These are phyloP conservation scores for Metroxylon sagu DNA, from an alignment of 176 grass and related monocot species.

Conservation along the genomic window DNA sequence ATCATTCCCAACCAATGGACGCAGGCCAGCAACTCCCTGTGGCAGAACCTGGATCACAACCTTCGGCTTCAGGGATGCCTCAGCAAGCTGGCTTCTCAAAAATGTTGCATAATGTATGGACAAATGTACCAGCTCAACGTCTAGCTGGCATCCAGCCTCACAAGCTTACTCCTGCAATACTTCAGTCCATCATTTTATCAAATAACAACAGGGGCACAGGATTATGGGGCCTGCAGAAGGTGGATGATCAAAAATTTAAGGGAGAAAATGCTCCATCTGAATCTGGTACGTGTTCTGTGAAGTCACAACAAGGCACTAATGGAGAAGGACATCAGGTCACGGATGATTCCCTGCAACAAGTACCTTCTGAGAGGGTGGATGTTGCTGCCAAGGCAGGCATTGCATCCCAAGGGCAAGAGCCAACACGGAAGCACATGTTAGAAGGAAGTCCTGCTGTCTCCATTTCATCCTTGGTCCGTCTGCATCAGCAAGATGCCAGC, in stretches of 20 bases:
- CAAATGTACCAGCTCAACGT: slow-evolving; percentile 22
- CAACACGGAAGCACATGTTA: slow-evolving; percentile 31
- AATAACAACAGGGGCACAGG: slow-evolving; percentile 1
- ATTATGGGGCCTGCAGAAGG: slow-evolving; percentile 16
- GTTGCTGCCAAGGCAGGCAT: slow-evolving; percentile 22
- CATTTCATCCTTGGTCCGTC: slow-evolving; percentile 44
- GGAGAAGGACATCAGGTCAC: slow-evolving; percentile 23
- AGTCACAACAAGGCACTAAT: neutral
- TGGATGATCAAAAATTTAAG: slow-evolving; percentile 6
- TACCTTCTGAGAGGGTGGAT: slow-evolving; percentile 25
- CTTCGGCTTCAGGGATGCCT: slow-evolving; percentile 5
- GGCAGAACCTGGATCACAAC: slow-evolving; percentile 4
- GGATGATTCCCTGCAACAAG: neutral
- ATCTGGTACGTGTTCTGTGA: slow-evolving; percentile 4
- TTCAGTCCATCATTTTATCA: slow-evolving; percentile 11
- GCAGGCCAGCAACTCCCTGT: slow-evolving; percentile 7
- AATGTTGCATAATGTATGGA: slow-evolving; percentile 24
- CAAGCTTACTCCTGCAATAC: slow-evolving; percentile 9
- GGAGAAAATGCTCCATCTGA: slow-evolving; percentile 14
- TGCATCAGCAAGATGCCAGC: slow-evolving; percentile 47
- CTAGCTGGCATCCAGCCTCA: slow-evolving; percentile 3
- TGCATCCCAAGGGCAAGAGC: slow-evolving; percentile 35
- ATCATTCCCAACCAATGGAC: neutral
- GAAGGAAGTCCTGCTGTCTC: slow-evolving; percentile 33
- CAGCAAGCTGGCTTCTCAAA: slow-evolving; percentile 18